phyloP scores from a whole-genome alignment of 2,329 filamentous ascomycete genomes.

The Colletotrichum camelliae region DNA sequence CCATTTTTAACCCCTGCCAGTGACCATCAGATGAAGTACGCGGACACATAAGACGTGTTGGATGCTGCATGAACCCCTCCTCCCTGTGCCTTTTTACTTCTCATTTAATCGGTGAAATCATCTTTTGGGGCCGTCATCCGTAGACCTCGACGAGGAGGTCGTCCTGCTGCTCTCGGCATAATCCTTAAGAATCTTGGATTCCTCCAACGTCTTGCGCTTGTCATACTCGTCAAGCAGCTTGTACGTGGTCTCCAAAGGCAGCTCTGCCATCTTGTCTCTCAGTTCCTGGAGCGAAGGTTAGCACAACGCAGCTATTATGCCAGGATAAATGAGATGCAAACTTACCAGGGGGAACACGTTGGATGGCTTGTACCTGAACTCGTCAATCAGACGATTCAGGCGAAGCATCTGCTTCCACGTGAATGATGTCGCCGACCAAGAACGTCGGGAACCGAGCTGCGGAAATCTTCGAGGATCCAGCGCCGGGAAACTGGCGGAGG shows the following conservation, averaged over 20 bases:
- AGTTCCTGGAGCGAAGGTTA: conserved; percentile 14
- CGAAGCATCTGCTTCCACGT: conserved; percentile 41
- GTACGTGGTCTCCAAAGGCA: conserved; percentile 27
- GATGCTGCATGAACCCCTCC: background rate
- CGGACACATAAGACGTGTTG: background rate
- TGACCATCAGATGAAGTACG: background rate
- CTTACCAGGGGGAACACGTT: conserved; percentile 31
- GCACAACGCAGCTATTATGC: background rate
- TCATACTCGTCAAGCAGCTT: conserved; percentile 27
- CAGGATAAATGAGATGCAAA: background rate
- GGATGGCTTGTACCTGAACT: conserved; percentile 38
- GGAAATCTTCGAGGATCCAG: conserved; percentile 41
- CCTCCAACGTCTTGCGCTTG: conserved; percentile 21
- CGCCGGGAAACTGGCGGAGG: conserved; percentile 36
- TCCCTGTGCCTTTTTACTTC: background rate
- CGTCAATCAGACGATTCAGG: conserved; percentile 38
- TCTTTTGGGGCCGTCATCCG: background rate
- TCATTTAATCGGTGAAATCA: background rate
- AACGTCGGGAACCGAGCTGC: conserved; percentile 32
- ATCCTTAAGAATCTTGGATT: conserved; percentile 22
- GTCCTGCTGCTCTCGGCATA: conserved; percentile 11
- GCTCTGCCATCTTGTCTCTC: conserved; percentile 23
- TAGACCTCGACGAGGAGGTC: conserved; percentile 22
- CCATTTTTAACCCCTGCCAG: background rate
- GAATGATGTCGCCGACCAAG: conserved; percentile 37